Conservation (phyloP, 1,284 basidiomycete species). For the Apiotrichum domesticum region DNA sequence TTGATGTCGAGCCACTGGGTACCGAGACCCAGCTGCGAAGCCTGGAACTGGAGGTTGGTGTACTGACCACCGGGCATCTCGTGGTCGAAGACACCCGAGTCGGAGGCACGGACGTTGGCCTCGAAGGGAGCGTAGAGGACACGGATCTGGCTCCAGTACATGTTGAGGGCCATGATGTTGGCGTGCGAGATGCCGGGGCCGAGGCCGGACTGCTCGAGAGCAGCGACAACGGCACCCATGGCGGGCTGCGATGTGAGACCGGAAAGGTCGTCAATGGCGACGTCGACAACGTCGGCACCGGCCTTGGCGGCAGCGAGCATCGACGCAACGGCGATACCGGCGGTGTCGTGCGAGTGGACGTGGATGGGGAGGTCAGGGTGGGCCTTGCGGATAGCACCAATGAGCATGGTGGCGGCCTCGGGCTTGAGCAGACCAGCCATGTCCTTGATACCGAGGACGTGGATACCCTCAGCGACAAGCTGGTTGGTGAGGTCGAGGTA, state of each 20-base stretch:
- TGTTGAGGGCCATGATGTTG: conserved; percentile 94
- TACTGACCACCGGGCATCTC: conserved; percentile 97
- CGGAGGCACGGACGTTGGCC: conserved; percentile 93
- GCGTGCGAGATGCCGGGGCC: conserved; percentile 97
- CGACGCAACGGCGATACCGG: conserved; percentile 92
- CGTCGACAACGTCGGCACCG: conserved; percentile 96
- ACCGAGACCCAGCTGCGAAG: conserved; percentile 91
- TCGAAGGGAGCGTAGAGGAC: conserved; percentile 96
- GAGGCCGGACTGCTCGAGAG: conserved; percentile 88
- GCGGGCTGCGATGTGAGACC: conserved; percentile 97
- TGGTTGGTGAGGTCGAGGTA: conserved; percentile 94
- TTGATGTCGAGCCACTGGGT: conserved; percentile 99
- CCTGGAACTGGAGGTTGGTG: conserved; percentile 97
- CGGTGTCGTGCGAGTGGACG: conserved; percentile 99
- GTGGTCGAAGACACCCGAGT: conserved; percentile 96
- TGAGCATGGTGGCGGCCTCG: conserved; percentile 83
- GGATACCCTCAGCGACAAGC: conserved; percentile 91
- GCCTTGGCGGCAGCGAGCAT: conserved; percentile 95
- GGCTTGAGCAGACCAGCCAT: conserved; percentile 99
- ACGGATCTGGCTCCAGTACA: conserved; percentile 98
- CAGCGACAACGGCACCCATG: conserved; percentile 92
- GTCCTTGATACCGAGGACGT: conserved; percentile 97
- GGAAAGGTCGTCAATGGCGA: conserved; percentile 98
- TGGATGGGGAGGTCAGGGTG: conserved; percentile 98
- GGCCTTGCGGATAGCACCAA: conserved; percentile 88